phyloP scores from a whole-genome alignment of 2,329 filamentous ascomycete species.

The Fusarium vanettenii region DNA sequence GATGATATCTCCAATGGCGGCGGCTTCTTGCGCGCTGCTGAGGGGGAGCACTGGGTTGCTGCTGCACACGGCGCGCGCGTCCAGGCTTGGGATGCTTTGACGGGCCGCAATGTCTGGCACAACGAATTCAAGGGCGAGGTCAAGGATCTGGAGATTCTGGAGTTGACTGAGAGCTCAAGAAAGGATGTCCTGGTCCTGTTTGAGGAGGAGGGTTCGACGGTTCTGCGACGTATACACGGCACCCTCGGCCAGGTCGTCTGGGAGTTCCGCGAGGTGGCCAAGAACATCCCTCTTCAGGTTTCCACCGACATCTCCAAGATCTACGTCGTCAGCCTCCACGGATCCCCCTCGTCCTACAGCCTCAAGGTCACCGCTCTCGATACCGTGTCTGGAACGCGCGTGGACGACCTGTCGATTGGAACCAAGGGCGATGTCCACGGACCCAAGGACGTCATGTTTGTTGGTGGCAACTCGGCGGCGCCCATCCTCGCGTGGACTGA shows the following conservation, averaged over 20 bases:
- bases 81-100: constrained; percentile 84
- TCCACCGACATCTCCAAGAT: constrained; percentile 76
- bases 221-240: constrained; percentile 79
- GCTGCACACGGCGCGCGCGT: constrained; percentile 78
- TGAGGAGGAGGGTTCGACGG: constrained; percentile 66
- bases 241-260: constrained; percentile 79
- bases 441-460: constrained; percentile 75
- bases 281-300: constrained; percentile 80
- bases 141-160: constrained; percentile 81
- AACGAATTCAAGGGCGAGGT: constrained; percentile 68
- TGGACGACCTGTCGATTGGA: constrained; percentile 77
- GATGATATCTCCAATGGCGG: constrained; percentile 58
- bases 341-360: constrained; percentile 76
- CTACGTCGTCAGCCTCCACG: constrained; percentile 82
- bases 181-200: constrained; percentile 81
- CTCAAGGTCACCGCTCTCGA: constrained; percentile 82
- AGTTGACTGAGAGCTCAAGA: constrained; percentile 70
- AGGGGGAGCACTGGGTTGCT: constrained; percentile 81
- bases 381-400: constrained; percentile 75
- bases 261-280: constrained; percentile 77
- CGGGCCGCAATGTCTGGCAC: constrained; percentile 83
- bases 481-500: constrained; percentile 83
- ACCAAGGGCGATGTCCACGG: constrained; percentile 79
- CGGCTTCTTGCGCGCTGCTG: constrained; percentile 76
- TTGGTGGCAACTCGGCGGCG: constrained; percentile 79